Percentiles rank a stretch among this genome's conserved stretches.
These are phyloP conservation scores for Pseudonitzschia pungens DNA, from an alignment of 108 stramenopile genomes.

Conservation along the genomic window DNA sequence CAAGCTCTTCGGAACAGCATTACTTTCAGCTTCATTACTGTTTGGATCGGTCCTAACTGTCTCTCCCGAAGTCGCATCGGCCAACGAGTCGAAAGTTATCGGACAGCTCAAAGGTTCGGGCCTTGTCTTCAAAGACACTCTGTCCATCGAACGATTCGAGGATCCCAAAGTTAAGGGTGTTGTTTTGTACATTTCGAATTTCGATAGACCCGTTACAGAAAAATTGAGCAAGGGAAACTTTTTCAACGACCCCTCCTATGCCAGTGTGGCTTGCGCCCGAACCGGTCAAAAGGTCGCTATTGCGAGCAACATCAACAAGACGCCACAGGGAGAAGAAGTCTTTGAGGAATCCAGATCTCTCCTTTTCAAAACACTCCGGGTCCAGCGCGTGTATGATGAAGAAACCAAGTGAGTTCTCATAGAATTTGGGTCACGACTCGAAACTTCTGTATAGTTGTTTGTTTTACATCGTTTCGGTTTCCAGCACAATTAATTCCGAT, in stretches of 20 bases:
- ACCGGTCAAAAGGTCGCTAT: conserved; percentile 58
- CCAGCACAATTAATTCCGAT: too few species aligned
- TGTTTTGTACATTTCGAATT: conserved; percentile 86
- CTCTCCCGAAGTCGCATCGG: conserved; percentile 33
- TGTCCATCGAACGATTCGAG: conserved; percentile 74
- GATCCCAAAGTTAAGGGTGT: conserved; percentile 85
- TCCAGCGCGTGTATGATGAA: conserved; percentile 82
- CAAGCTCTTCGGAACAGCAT: conserved; percentile 3
- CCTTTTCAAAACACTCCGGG: conserved; percentile 84
- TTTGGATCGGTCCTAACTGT: not conserved
- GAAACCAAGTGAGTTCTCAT: conserved; percentile 53
- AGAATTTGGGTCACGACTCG: too few species aligned
- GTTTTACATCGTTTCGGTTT: too few species aligned
- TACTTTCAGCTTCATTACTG: conserved; percentile 12
- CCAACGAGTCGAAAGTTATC: conserved; percentile 52
- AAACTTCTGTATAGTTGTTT: too few species aligned
- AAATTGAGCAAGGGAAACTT: conserved; percentile 64
- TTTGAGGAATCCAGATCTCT: conserved; percentile 82
- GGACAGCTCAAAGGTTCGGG: conserved; percentile 79
- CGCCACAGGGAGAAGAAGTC: conserved; percentile 79
- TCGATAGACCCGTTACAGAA: conserved; percentile 89
- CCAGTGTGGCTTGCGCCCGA: conserved; percentile 79
- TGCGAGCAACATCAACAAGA: conserved; percentile 73
- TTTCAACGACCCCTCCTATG: conserved; percentile 84
- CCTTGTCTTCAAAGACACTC: conserved; percentile 88